These are phyloP conservation scores for Fusarium sp. DNA, from an alignment of 2,329 filamentous ascomycete species.

Conservation along the genomic window DNA sequence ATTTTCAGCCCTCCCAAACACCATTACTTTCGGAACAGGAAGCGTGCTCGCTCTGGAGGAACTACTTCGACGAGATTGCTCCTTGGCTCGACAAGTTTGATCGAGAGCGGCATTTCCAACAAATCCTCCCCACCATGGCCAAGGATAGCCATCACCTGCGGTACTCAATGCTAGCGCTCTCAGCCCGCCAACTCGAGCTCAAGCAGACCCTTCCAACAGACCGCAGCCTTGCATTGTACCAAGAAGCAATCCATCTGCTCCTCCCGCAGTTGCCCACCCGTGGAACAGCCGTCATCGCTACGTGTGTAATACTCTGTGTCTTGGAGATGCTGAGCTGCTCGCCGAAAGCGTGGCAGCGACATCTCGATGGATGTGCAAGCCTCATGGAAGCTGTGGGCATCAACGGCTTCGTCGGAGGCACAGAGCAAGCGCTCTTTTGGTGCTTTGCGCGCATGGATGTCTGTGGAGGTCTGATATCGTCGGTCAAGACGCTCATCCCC, in stretches of 20 bases:
- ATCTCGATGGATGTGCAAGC: conserved; percentile 62
- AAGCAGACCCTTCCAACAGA: conserved; percentile 50
- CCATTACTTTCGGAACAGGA: conserved; percentile 43
- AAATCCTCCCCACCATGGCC: conserved; percentile 58
- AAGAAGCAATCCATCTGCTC: conserved; percentile 60
- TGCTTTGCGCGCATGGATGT: conserved; percentile 65
- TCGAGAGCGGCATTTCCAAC: conserved; percentile 57
- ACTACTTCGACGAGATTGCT: conserved; percentile 54
- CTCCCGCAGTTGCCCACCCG: conserved; percentile 58
- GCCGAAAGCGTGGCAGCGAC: conserved; percentile 59
- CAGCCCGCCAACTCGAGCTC: conserved; percentile 60
- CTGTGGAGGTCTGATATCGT: conserved; percentile 62
- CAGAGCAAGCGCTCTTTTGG: conserved; percentile 63
- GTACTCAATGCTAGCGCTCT: conserved; percentile 61
- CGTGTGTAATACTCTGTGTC: conserved; percentile 63
- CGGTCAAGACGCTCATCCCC: conserved; percentile 59
- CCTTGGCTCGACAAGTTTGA: conserved; percentile 64
- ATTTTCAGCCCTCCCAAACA: conserved; percentile 30
- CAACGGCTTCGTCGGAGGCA: conserved; percentile 59
- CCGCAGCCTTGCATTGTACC: conserved; percentile 57
- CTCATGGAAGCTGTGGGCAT: conserved; percentile 60
- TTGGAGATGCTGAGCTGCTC: conserved; percentile 62
- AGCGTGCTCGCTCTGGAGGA: conserved; percentile 52
- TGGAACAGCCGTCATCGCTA: conserved; percentile 60
- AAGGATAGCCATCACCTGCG: conserved; percentile 55